A percentile compares a stretch with the other conserved stretches of the same genome.
Evolutionary conservation across 179 eudicot genomes (phyloP).

Genomic region (Beta macrorhiza): DNA sequence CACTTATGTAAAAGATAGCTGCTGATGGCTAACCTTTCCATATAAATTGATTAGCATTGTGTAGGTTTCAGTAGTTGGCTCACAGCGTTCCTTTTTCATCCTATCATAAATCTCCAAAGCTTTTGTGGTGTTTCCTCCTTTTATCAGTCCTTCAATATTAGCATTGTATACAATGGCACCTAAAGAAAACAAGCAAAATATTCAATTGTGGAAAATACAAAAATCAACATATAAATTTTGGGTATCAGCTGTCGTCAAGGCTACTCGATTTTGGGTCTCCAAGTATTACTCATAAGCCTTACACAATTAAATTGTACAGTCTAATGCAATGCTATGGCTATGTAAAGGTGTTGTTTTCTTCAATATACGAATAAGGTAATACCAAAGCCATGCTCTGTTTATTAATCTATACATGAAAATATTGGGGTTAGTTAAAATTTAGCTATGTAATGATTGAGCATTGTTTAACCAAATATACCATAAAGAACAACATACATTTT

Average conservation of each 20-base stretch:
- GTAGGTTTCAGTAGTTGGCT: conserved; percentile 67
- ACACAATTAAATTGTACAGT: not conserved
- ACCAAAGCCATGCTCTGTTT: too few species aligned
- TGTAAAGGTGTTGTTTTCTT: too few species aligned
- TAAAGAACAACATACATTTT: too few species aligned
- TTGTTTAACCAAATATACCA: too few species aligned
- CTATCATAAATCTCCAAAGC: conserved; percentile 55
- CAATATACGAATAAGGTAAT: too few species aligned
- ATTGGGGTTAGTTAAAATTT: too few species aligned
- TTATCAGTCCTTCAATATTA: conserved; percentile 60
- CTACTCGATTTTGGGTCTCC: too few species aligned
- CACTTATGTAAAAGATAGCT: not conserved
- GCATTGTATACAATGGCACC: conserved; percentile 74
- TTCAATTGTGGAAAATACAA: not conserved
- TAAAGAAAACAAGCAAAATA: conserved; percentile 15
- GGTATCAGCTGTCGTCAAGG: not conserved
- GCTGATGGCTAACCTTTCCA: conserved; percentile 53
- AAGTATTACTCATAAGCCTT: not conserved
- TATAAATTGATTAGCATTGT: conserved; percentile 77
- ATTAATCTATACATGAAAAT: too few species aligned
- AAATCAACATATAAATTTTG: not conserved
- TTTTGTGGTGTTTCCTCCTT: conserved; percentile 38
- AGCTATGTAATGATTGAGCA: too few species aligned
- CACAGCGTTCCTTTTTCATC: conserved; percentile 63
- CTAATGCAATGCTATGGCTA: too few species aligned